A percentile compares a stretch with the other conserved stretches of the same genome.
Conservation (phyloP, 441 rosid genomes). For the Manihot esculenta region DNA sequence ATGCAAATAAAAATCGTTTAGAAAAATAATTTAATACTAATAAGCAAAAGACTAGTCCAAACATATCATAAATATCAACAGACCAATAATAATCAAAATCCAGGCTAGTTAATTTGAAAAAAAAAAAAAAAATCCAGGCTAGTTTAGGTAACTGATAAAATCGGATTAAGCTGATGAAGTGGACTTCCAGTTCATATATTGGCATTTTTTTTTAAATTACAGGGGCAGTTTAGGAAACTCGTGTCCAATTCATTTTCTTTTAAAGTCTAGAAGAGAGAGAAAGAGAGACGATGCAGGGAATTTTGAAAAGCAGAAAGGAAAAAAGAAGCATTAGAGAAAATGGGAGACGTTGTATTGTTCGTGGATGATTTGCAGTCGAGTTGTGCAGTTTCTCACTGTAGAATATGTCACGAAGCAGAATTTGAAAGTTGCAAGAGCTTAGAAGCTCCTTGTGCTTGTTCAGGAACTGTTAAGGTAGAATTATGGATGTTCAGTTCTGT, state of each 20-base stretch:
- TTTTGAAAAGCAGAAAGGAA: not conserved
- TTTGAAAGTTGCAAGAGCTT: conserved; percentile 57
- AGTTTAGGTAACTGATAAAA: too few species aligned
- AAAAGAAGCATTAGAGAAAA: conserved; percentile 6
- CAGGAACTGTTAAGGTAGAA: conserved; percentile 79
- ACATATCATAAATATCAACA: too few species aligned
- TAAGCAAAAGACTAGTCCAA: too few species aligned
- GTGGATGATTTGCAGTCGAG: conserved; percentile 44
- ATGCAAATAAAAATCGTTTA: too few species aligned
- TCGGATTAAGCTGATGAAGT: too few species aligned
- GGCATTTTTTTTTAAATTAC: not conserved
- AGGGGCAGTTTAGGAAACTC: conserved; percentile 42
- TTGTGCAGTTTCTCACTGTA: conserved; percentile 44
- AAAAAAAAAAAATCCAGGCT: too few species aligned
- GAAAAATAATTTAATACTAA: too few species aligned
- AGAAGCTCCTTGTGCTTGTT: conserved; percentile 96
- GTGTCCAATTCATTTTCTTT: conserved; percentile 1
- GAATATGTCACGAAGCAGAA: conserved; percentile 91
- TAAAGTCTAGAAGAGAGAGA: too few species aligned
- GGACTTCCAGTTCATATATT: too few species aligned
- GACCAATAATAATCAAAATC: too few species aligned
- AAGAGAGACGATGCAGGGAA: too few species aligned
- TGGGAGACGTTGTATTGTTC: conserved; percentile 59
- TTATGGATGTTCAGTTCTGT: not conserved
- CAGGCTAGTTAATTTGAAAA: too few species aligned